A percentile compares a stretch with the other conserved stretches of the same genome.
phyloP scores from a whole-genome alignment of 2,329 filamentous ascomycete species.

The Pezizomycotina sp. region DNA sequence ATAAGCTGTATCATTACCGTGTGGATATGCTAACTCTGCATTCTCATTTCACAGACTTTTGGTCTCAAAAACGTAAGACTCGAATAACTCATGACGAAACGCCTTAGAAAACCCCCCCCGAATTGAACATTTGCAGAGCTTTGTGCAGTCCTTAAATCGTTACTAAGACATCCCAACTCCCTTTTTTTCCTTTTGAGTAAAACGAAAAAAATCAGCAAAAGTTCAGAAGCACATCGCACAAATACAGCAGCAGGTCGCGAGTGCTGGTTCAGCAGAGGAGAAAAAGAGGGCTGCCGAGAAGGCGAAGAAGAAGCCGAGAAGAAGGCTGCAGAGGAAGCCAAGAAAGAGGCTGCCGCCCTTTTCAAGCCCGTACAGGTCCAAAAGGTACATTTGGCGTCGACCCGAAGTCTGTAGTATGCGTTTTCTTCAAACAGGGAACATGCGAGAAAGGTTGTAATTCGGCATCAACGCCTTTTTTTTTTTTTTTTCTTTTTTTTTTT shows the following conservation, averaged over 20 bases:
- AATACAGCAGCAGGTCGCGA: slow-evolving; percentile 55
- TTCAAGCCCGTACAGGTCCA: slow-evolving; percentile 91
- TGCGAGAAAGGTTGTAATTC: slow-evolving; percentile 95
- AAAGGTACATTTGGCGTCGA: slow-evolving; percentile 94
- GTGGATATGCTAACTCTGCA: too few species aligned
- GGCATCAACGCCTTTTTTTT: too few species aligned
- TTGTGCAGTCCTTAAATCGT: neutral
- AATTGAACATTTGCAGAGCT: slow-evolving; percentile 1
- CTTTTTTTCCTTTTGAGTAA: slow-evolving; percentile 3
- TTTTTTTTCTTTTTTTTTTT: too few species aligned
- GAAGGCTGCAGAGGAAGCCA: slow-evolving; percentile 70
- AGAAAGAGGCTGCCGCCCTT: slow-evolving; percentile 60
- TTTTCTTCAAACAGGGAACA: slow-evolving; percentile 92
- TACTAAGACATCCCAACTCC: slow-evolving; percentile 1
- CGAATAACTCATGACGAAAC: too few species aligned
- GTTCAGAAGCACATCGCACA: slow-evolving; percentile 84
- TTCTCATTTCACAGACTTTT: slow-evolving; percentile 46
- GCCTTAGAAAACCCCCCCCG: too few species aligned
- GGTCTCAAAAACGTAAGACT: slow-evolving; percentile 80
- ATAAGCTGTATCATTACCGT: too few species aligned
- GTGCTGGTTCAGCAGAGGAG: slow-evolving; percentile 66
- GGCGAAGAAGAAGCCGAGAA: slow-evolving; percentile 65
- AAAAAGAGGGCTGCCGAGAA: slow-evolving; percentile 61
- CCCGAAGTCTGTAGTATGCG: slow-evolving; percentile 89
- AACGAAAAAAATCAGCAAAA: slow-evolving; percentile 73